phyloP scores from a whole-genome alignment of 805 yeast genomes.

The Candida saitoana region DNA sequence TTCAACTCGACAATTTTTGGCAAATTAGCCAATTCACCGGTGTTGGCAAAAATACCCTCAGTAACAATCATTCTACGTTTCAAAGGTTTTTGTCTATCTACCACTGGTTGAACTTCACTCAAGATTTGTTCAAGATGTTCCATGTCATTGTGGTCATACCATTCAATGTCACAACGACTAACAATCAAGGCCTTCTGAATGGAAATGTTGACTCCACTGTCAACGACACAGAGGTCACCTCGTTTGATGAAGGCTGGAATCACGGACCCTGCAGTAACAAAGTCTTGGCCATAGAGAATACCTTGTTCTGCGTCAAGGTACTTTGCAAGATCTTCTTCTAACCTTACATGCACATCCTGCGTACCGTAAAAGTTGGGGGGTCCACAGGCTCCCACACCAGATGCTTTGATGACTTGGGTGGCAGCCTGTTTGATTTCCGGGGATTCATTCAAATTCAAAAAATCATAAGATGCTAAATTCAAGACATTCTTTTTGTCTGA shows the following conservation, averaged over 20 bases:
- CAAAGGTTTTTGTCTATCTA: conserved; percentile 65
- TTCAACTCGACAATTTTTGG: conserved; percentile 68
- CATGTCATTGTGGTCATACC: conserved; percentile 86
- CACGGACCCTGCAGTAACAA: conserved; percentile 80
- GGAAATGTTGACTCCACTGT: conserved; percentile 68
- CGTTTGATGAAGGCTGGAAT: conserved; percentile 92
- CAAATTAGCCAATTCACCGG: conserved; percentile 77
- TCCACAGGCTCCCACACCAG: conserved; percentile 98
- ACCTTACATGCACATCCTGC: conserved; percentile 81
- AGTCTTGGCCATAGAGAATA: conserved; percentile 90
- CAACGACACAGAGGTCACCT: conserved; percentile 90
- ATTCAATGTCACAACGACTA: conserved; percentile 79
- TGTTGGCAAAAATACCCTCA: conserved; percentile 80
- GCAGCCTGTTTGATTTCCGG: conserved; percentile 49
- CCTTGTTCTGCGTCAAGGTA: conserved; percentile 76
- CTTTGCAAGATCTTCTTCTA: conserved; percentile 69
- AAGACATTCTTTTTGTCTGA: conserved; percentile 37
- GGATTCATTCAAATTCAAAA: conserved; percentile 56
- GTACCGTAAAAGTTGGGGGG: conserved; percentile 97
- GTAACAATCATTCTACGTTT: conserved; percentile 88
- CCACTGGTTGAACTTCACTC: conserved; percentile 53
- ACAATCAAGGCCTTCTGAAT: conserved; percentile 85
- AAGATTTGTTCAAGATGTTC: conserved; percentile 72
- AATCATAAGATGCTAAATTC: conserved; percentile 72
- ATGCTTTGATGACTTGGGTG: conserved; percentile 51